Evolutionary conservation across 2,329 filamentous ascomycete species (phyloP), one percentile per base, ranked within the genome.

Genomic region (Sarocladium strictum): DNA sequence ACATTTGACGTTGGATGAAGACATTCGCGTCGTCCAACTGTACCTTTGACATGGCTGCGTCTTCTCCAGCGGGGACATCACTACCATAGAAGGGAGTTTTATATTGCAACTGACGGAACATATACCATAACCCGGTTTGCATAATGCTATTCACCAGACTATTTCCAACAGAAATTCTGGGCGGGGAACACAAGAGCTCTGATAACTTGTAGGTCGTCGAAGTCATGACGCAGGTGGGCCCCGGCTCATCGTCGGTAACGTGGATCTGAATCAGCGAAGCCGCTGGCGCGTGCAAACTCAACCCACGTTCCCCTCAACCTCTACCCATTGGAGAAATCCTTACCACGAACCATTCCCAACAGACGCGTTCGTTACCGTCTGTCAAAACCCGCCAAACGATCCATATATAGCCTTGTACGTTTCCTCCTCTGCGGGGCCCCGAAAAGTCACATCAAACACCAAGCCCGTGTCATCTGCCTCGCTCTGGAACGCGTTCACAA

Each of bases 301-400:
- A 35, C 47, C 47, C 47, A 51, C 47, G 47, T 51, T 51, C 47
- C 19, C 47, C 47, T 51, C 47, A 17, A 35, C 47, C 47, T 19
- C 47, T 35, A 35, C 47, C 47, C 47, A 51, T 51, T 51, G 47
- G 47, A 51, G 47, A 35, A 51, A 35, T 35, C 26, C 47, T 51
- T n/a, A 35, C 10, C 26, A 51, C 26, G 4, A 21, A 2, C 29
- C 47, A 51, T 51, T 23, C 47, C 47, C 47, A 51, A n/a, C 47
- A 33, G 47, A 51, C 47, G 47, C 47, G 47, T 21, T 21, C n/a
- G 7, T 11, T 21, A 23, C 26, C 14, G 47, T 51, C 47, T 51
- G 29, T 35, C n/a, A 51, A 33, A 51, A n/a, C 47, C 15, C 27
- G n/a, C 21, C 24, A 51, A 35, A 7, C 9, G 5, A 35, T 14